These are phyloP conservation scores for Penicillium atrosanguineum DNA, from an alignment of 495 filamentous ascomycete species.

Conservation along the genomic window DNA sequence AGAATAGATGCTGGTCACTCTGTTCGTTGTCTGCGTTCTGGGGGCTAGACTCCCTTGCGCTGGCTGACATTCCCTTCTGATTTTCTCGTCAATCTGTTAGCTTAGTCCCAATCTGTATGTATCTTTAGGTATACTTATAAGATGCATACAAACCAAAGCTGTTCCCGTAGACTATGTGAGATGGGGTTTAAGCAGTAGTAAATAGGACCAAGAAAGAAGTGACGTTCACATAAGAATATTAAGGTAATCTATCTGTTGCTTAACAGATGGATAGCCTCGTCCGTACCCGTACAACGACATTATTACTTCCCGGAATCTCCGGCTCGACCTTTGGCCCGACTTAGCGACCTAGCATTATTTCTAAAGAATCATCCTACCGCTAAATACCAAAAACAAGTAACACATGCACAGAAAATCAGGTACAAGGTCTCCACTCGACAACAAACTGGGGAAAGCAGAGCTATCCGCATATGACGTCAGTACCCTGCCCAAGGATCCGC, in stretches of 20 bases:
- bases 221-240: not conserved
- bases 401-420: not conserved
- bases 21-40: conserved; percentile 16
- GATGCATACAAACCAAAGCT: conserved; percentile 16
- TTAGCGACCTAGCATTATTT: not conserved
- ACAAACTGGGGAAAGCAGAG: not conserved
- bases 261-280: not conserved
- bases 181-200: not conserved
- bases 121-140: conserved; percentile 19
- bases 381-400: not conserved
- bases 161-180: not conserved
- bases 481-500: not conserved
- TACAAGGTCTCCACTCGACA: not conserved
- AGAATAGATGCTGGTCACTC: conserved; percentile 26
- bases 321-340: not conserved
- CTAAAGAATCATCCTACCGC: too few relatives aligned
- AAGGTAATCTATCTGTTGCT: not conserved
- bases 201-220: not conserved
- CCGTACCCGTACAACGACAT: not conserved
- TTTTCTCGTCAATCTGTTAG: conserved; percentile 18
- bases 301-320: not conserved
- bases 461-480: conserved; percentile 5
- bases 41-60: conserved; percentile 20
- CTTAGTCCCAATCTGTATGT: conserved; percentile 25
- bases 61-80: conserved; percentile 25